These are phyloP conservation scores for Sextonia rubra DNA, from an alignment of 164 flowering plant species.

Conservation along the genomic window DNA sequence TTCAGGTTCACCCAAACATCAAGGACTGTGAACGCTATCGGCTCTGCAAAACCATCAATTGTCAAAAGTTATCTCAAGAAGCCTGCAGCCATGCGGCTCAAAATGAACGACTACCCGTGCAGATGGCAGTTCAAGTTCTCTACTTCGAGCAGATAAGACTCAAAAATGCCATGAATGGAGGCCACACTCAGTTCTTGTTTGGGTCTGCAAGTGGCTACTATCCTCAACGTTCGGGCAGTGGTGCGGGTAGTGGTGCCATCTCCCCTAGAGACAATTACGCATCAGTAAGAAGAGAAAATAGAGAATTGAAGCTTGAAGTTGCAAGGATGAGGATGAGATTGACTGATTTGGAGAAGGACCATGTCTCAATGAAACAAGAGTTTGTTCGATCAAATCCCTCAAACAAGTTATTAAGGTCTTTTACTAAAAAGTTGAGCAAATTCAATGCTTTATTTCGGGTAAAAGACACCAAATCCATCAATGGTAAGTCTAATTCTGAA, in stretches of 20 bases:
- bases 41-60: constrained; percentile 68
- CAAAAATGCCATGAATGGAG: constrained; percentile 68
- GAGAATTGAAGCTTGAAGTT: constrained; percentile 92
- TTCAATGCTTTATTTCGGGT: constrained; percentile 57
- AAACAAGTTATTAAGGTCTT: constrained; percentile 62
- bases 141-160: constrained; percentile 68
- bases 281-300: constrained; percentile 88
- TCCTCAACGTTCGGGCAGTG: constrained; percentile 75
- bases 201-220: constrained; percentile 50
- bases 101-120: constrained; percentile 74
- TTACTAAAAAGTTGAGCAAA: constrained; percentile 59
- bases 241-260: constrained; percentile 88
- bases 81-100: constrained; percentile 77
- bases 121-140: constrained; percentile 59
- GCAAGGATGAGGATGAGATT: constrained; percentile 98
- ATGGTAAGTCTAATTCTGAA: constrained; percentile 50
- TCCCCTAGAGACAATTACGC: constrained; percentile 97
- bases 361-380: constrained; percentile 90
- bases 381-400: constrained; percentile 68
- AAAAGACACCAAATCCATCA: constrained; percentile 36
- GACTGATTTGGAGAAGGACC: constrained; percentile 90
- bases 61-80: constrained; percentile 76
- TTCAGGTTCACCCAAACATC: constrained; percentile 60
- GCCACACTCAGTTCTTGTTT: constrained; percentile 73
- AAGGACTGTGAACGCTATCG: constrained; percentile 49